Evolutionary conservation across 1,284 basidiomycete species (phyloP), one percentile per base, ranked within the genome.

Genomic region (Gymnopus androsaceus): DNA sequence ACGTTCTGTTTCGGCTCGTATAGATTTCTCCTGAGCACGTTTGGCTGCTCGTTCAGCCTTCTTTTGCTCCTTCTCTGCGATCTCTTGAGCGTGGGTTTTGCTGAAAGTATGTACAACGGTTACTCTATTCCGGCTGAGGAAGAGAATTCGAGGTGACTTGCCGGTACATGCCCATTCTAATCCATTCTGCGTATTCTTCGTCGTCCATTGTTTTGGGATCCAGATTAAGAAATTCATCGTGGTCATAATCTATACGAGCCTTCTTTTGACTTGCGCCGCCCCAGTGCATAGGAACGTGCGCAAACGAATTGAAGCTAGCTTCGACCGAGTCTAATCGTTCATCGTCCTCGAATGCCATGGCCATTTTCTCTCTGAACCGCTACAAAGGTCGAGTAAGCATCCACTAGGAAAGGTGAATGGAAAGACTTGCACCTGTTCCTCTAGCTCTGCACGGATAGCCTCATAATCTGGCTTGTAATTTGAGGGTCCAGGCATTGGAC

Each of bases 171-270:
- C 88, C 89, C 40, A 78, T 71, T 57, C 91, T 73, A 33, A 93
- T 72, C 84, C 88, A 92, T 64, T 93, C 90, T 2, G 85, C 83
- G 61, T 93, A 93, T 61, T 90, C 85, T 59, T 93, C 88, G n/a
- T 92, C 90, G 62, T 89, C 87, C 87, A 93, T 86, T 57, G 73
- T 63, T 28, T 69, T 72, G 15, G 87, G 86, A 60, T 89, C 75
- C 23, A 77, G 61, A 33, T 72, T 74, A 25, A 75, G 59, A 41
- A 73, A 70, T 2, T 76, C 76, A 41, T 82, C 78, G 38, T 76
- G 78, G 53, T 71, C 72, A 57, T 68, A 59, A n/a, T 52, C 49
- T 5, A 51, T 38, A 28, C 50, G 69, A 27, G 51, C 51, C 36
- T 53, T 51, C 33, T 55, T 59, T 21, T 46, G 55, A 30, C 52